A percentile compares a stretch with the other conserved stretches of the same genome.
These are phyloP conservation scores for Solanum stenotomum DNA, from an alignment of 257 asterid species.

Conservation along the genomic window DNA sequence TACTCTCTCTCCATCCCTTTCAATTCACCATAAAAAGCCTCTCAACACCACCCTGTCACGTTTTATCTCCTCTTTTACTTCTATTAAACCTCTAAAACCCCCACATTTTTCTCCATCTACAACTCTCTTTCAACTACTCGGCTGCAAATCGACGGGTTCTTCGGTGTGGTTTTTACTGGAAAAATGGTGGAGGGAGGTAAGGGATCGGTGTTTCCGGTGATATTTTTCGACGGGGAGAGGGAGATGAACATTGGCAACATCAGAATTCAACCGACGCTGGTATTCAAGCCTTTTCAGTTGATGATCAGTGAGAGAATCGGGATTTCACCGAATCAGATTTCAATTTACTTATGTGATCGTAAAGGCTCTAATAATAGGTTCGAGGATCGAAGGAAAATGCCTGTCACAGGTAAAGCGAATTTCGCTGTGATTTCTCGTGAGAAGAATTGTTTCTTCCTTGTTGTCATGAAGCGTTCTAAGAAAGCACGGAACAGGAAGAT, in stretches of 20 bases:
- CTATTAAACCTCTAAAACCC: neutral
- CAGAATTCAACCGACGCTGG: conserved; percentile 37
- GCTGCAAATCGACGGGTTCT: neutral
- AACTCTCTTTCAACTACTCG: conserved; percentile 16
- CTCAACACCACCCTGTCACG: neutral
- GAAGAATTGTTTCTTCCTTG: conserved; percentile 51
- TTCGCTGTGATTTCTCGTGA: conserved; percentile 43
- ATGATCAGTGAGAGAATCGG: conserved; percentile 75
- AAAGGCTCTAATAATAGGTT: conserved; percentile 3
- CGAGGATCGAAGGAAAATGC: conserved; percentile 48
- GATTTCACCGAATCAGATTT: conserved; percentile 77
- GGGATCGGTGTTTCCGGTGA: conserved; percentile 52
- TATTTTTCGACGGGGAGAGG: conserved; percentile 69
- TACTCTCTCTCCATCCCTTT: neutral
- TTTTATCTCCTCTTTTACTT: neutral
- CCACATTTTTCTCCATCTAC: neutral
- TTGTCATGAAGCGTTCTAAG: conserved; percentile 63
- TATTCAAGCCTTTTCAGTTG: conserved; percentile 70
- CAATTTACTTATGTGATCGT: conserved; percentile 53
- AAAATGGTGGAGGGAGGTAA: conserved; percentile 34
- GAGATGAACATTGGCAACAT: conserved; percentile 60
- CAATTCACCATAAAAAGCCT: neutral
- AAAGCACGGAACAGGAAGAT: conserved; percentile 42
- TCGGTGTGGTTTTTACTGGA: conserved; percentile 34
- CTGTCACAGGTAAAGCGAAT: conserved; percentile 62